Percentiles rank a stretch among this genome's conserved stretches.
These are phyloP conservation scores for Geotrichum ghanense DNA, from an alignment of 805 yeast genomes.

Conservation along the genomic window DNA sequence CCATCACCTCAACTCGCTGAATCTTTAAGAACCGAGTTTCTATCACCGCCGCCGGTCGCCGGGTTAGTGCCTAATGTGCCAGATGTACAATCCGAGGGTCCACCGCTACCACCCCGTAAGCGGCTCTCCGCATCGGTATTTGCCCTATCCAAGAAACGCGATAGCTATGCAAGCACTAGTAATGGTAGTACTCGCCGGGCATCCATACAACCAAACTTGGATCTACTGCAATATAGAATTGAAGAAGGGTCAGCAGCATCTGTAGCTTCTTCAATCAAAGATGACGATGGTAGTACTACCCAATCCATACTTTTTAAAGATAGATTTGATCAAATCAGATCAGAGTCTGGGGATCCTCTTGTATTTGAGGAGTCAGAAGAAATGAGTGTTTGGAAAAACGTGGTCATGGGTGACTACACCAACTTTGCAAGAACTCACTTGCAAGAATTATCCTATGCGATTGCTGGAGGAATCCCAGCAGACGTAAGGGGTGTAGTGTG, in stretches of 20 bases:
- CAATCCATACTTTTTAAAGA: not conserved
- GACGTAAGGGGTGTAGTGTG: conserved; percentile 83
- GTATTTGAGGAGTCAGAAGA: too few relatives aligned
- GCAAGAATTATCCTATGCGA: conserved; percentile 44
- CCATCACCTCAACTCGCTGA: too few relatives aligned
- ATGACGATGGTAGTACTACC: not conserved
- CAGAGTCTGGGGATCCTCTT: not conserved
- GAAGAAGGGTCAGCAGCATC: conserved; percentile 25
- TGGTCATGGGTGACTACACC: conserved; percentile 72
- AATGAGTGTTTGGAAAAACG: conserved; percentile 57
- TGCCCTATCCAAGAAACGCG: not conserved
- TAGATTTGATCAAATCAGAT: not conserved
- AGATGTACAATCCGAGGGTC: conserved; percentile 8
- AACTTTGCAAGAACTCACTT: conserved; percentile 52
- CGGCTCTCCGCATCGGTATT: conserved; percentile 14
- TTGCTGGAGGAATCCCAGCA: conserved; percentile 70
- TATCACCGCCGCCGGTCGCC: not conserved
- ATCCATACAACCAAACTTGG: conserved; percentile 33
- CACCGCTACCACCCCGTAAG: conserved; percentile 23
- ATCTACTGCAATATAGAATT: conserved; percentile 48
- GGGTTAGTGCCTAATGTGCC: not conserved
- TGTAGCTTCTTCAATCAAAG: conserved; percentile 1
- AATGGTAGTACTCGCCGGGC: not conserved
- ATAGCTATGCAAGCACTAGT: not conserved
- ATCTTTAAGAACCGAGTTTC: not conserved